Conservation (phyloP, 371 early-diverging fungal genomes). For the Mucor lusitanicus region DNA sequence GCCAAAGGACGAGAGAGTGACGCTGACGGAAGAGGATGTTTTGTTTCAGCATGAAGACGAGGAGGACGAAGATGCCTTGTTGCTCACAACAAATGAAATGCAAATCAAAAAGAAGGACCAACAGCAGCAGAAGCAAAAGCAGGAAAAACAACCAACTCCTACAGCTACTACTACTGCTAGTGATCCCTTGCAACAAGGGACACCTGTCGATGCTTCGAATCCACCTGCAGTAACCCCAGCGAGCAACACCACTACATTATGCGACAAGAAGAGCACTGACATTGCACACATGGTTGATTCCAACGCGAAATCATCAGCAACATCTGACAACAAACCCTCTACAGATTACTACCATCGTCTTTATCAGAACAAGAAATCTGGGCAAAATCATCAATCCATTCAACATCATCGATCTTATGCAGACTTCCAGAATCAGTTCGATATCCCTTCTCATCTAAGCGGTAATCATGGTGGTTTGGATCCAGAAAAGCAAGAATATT, state of each 20-base stretch:
- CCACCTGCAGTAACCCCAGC: background rate
- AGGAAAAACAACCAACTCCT: background rate
- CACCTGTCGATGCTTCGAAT: too few relatives aligned
- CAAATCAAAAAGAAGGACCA: background rate
- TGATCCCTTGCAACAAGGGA: background rate
- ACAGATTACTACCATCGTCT: constrained; percentile 15
- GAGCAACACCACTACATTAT: background rate
- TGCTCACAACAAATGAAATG: constrained; percentile 2
- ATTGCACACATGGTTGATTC: background rate
- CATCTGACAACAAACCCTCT: background rate
- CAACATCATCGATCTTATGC: constrained; percentile 16
- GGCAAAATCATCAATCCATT: constrained; percentile 2
- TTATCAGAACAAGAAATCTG: background rate
- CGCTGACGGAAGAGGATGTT: constrained; percentile 4
- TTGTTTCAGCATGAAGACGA: constrained; percentile 2
- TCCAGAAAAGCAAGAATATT: constrained; percentile 1
- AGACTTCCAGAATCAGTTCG: constrained; percentile 20
- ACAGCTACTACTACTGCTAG: background rate
- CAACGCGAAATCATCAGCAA: background rate
- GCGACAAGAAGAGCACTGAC: background rate
- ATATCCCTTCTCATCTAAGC: background rate
- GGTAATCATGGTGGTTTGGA: background rate
- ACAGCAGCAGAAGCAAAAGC: background rate
- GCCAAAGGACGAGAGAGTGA: constrained; percentile 4
- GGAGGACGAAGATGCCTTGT: constrained; percentile 6